Percentiles rank a stretch among this genome's conserved stretches.
Evolutionary conservation across 768 basidiomycete species (phyloP).

Genomic region (Mycena crocata): DNA sequence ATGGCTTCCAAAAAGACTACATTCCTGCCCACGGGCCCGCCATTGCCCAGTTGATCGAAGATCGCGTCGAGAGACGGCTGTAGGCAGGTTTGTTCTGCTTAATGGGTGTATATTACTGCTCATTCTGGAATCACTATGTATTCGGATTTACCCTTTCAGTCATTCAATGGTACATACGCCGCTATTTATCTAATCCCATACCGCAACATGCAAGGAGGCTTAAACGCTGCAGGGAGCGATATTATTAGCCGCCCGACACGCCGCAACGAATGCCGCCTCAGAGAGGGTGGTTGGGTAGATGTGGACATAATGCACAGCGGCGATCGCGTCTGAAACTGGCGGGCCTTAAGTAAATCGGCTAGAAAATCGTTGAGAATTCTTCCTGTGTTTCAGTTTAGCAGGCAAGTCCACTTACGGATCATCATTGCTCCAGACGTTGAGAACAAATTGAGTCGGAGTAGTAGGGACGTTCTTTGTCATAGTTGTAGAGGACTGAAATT

Average conservation of each 20-base stretch:
- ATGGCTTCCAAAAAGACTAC: conserved; percentile 83
- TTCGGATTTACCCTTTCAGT: neutral
- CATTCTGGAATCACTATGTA: too few relatives aligned
- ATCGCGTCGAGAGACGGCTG: conserved; percentile 54
- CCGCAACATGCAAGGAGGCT: neutral
- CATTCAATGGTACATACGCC: neutral
- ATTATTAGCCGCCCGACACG: neutral
- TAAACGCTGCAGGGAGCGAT: neutral
- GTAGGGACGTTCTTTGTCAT: conserved; percentile 29
- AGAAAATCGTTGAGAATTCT: too few relatives aligned
- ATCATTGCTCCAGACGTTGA: conserved; percentile 32
- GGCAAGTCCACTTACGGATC: conserved; percentile 21
- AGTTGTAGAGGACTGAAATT: conserved; percentile 7
- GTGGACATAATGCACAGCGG: neutral
- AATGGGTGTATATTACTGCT: too few relatives aligned
- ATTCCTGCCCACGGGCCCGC: conserved; percentile 80
- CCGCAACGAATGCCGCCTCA: neutral
- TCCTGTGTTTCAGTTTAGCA: too few relatives aligned
- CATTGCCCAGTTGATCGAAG: conserved; percentile 78
- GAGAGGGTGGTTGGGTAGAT: neutral
- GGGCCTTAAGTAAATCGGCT: neutral
- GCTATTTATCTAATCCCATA: neutral
- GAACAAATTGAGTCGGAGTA: conserved; percentile 21
- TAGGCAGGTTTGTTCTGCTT: neutral
- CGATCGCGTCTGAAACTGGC: neutral